Evolutionary conservation across 2,329 filamentous ascomycete genomes (phyloP), one percentile per base, ranked within the genome.

Genomic region (Zymoseptoria passerinii): DNA sequence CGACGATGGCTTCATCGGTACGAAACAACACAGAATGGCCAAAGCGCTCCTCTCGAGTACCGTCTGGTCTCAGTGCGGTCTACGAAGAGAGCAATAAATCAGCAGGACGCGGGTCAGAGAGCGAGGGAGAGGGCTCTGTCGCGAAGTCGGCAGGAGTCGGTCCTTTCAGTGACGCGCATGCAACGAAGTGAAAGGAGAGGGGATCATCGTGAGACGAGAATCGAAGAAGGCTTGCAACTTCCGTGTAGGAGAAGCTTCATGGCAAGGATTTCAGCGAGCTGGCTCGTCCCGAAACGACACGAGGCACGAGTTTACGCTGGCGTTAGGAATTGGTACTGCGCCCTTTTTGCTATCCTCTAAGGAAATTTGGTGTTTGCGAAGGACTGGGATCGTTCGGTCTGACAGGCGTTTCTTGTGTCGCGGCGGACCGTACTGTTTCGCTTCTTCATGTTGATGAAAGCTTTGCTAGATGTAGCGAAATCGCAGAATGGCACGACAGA

Each of bases 71-170:
- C 60, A 75, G 73, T 19, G 75, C 76, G 18, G 77, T 78, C n/a
- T 74, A 75, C 7, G 77, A 79, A 59, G 77, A 79, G 62, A 71
- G 73, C 73, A 52, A 75, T 70, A 54, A 56, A 66, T 64, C 71
- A 57, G 62, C 69, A 63, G 63, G 68, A 62, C 3, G 54, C 65
- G 35, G 67, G 66, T 23, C 62, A 63, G 5, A 66, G 50, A 65
- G 56, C 54, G 67, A 52, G 50, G 50, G 70, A 69, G 29, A 57
- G 56, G 19, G 71, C 35, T 44, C 35, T 44, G 35, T 13, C 13
- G 35, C 35, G 35, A 44, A 44, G 35, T 16, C 35, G 13, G 35
- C 35, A 16, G 35, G 35, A 44, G 35, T 3, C 35, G 35, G 71
- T 57, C 72, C 72, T 20, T 74, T 74, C 55, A 60, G 61, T 10